These are phyloP conservation scores for Metarhizium guizhouense DNA, from an alignment of 2,329 filamentous ascomycete genomes.

Conservation along the genomic window DNA sequence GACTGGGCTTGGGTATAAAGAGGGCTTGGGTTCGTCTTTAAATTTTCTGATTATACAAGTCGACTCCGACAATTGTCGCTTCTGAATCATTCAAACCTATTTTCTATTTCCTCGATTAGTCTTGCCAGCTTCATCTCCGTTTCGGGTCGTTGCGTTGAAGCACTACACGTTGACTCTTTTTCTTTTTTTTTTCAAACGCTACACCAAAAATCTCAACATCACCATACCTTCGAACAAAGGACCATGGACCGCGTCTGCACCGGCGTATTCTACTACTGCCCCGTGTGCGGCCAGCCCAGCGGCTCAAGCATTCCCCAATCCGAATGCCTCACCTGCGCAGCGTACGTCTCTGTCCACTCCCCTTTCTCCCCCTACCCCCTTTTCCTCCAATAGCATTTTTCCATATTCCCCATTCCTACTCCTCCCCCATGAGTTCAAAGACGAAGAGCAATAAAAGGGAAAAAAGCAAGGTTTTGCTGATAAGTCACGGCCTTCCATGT, in stretches of 20 bases:
- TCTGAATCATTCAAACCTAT: background rate
- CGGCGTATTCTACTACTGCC: slow-evolving; percentile 9
- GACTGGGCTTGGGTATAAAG: background rate
- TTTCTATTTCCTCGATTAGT: background rate
- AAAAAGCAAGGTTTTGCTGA: background rate
- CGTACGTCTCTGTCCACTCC: slow-evolving; percentile 4
- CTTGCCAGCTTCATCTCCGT: background rate
- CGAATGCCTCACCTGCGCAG: slow-evolving; percentile 12
- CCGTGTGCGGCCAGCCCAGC: slow-evolving; percentile 10
- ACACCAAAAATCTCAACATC: background rate
- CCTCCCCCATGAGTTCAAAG: background rate
- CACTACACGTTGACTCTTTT: background rate
- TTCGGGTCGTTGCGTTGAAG: background rate
- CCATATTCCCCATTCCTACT: background rate
- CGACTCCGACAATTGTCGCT: background rate
- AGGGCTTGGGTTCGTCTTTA: background rate
- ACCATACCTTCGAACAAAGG: background rate
- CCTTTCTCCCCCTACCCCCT: background rate
- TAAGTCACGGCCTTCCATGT: background rate
- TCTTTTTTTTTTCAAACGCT: background rate
- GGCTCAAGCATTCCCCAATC: slow-evolving; percentile 9
- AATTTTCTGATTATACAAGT: background rate
- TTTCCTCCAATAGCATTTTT: background rate
- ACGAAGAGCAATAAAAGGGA: background rate
- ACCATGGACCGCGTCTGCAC: slow-evolving; percentile 6